Evolutionary conservation across 129 eudicot genomes (phyloP).

Genomic region (Artemisia argyi): DNA sequence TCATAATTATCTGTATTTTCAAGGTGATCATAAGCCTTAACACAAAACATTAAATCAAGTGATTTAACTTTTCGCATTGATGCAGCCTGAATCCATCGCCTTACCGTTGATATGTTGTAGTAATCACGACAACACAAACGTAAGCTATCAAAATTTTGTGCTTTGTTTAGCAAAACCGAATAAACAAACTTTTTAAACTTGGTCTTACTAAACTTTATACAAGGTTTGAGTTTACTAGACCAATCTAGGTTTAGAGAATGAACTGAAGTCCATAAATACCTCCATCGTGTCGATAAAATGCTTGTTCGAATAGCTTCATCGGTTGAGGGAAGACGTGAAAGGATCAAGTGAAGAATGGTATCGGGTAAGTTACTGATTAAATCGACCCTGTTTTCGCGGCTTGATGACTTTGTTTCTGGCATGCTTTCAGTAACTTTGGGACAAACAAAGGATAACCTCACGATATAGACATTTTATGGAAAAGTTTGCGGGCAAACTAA

Average conservation of each 20-base stretch:
- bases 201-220: too few relatives aligned
- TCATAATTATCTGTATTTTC: too few relatives aligned
- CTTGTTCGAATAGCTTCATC: neutral
- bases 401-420: neutral
- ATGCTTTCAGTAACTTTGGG: neutral
- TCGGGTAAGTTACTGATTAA: neutral
- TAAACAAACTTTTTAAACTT: neutral
- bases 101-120: neutral
- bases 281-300: slow-evolving; percentile 6
- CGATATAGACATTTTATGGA: neutral
- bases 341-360: neutral
- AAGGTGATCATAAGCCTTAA: too few relatives aligned
- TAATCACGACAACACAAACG: neutral
- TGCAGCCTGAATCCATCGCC: neutral
- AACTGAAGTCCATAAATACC: neutral
- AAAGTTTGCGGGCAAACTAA: neutral
- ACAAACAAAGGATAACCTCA: too few relatives aligned
- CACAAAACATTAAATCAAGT: neutral
- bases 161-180: neutral
- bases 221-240: neutral
- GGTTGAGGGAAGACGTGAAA: neutral
- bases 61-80: neutral
- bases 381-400: neutral
- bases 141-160: neutral
- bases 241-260: neutral